Evolutionary conservation across 495 filamentous ascomycete species (phyloP).

Genomic region (Aspergillus nidulans): DNA sequence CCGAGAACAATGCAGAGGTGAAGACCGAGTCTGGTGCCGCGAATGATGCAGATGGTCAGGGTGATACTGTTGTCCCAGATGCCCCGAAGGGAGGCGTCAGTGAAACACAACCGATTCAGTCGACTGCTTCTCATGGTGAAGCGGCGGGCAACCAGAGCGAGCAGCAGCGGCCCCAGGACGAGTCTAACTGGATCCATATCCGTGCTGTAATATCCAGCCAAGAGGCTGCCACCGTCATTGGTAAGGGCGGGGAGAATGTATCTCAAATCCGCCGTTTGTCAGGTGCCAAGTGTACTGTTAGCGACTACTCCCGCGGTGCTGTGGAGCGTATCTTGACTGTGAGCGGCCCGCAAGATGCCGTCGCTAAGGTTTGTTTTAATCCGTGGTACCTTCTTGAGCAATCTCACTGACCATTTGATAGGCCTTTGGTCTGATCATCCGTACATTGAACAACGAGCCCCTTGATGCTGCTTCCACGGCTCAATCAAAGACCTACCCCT

Average conservation of each 20-base stretch:
- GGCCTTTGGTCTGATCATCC: conserved; percentile 97
- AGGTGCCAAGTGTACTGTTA: conserved; percentile 95
- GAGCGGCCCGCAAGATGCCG: conserved; percentile 89
- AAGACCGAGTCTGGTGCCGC: conserved; percentile 51
- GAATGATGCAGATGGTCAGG: conserved; percentile 43
- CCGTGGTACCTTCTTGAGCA: neutral
- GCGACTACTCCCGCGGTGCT: conserved; percentile 93
- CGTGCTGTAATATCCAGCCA: conserved; percentile 93
- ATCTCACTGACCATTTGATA: conserved; percentile 29
- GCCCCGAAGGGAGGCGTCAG: conserved; percentile 50
- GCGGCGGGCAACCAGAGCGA: conserved; percentile 47
- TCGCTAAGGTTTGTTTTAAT: conserved; percentile 74
- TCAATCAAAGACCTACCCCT: conserved; percentile 94
- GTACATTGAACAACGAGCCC: conserved; percentile 94
- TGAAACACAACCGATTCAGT: conserved; percentile 61
- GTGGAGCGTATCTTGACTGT: conserved; percentile 97
- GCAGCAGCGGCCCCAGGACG: conserved; percentile 63
- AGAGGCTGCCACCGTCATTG: conserved; percentile 96
- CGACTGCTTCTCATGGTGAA: conserved; percentile 56
- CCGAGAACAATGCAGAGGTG: conserved; percentile 44
- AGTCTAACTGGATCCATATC: conserved; percentile 94
- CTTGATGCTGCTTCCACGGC: conserved; percentile 78
- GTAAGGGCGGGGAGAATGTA: conserved; percentile 97
- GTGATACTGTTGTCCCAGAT: conserved; percentile 71
- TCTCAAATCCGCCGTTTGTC: conserved; percentile 88